A percentile compares a stretch with the other conserved stretches of the same genome.
These are phyloP conservation scores for Lentinula guzmanii DNA, from an alignment of 768 basidiomycete genomes.

Conservation along the genomic window DNA sequence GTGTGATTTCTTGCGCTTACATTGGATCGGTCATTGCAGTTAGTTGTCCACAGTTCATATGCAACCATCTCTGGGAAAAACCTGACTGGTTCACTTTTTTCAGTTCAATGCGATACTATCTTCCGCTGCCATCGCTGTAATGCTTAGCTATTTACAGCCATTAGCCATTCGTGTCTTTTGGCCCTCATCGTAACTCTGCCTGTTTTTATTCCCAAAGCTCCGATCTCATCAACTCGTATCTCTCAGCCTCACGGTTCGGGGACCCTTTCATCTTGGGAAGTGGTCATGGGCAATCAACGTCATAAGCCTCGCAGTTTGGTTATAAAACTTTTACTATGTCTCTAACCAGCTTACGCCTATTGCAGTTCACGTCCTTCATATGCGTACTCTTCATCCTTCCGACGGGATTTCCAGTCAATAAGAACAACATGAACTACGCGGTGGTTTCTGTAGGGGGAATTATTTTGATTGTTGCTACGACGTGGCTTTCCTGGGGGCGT, in stretches of 20 bases:
- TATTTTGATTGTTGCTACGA: slow-evolving; percentile 33
- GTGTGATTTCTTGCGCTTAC: slow-evolving; percentile 51
- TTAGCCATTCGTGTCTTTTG: slow-evolving; percentile 55
- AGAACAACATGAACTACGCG: slow-evolving; percentile 53
- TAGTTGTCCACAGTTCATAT: slow-evolving; percentile 13
- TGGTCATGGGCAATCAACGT: slow-evolving; percentile 50
- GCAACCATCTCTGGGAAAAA: not conserved
- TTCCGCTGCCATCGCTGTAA: slow-evolving; percentile 50
- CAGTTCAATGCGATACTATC: slow-evolving; percentile 53
- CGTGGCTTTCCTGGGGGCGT: slow-evolving; percentile 45
- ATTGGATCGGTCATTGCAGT: slow-evolving; percentile 53
- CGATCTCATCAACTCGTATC: slow-evolving; percentile 3
- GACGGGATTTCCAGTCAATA: slow-evolving; percentile 44
- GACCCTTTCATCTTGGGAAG: slow-evolving; percentile 45
- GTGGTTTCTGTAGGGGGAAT: slow-evolving; percentile 46
- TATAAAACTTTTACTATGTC: not conserved
- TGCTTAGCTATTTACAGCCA: slow-evolving; percentile 53
- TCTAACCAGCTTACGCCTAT: not conserved
- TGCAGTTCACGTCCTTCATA: slow-evolving; percentile 45
- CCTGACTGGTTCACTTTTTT: not conserved
- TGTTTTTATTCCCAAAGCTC: slow-evolving; percentile 1
- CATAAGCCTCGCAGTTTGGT: slow-evolving; percentile 36
- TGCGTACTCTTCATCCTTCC: slow-evolving; percentile 52
- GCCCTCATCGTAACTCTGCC: slow-evolving; percentile 36
- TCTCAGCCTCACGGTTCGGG: slow-evolving; percentile 35